Percentiles rank a stretch among this genome's conserved stretches.
Conservation (phyloP, 164 flowering plant genomes). For the Malania oleifera region DNA sequence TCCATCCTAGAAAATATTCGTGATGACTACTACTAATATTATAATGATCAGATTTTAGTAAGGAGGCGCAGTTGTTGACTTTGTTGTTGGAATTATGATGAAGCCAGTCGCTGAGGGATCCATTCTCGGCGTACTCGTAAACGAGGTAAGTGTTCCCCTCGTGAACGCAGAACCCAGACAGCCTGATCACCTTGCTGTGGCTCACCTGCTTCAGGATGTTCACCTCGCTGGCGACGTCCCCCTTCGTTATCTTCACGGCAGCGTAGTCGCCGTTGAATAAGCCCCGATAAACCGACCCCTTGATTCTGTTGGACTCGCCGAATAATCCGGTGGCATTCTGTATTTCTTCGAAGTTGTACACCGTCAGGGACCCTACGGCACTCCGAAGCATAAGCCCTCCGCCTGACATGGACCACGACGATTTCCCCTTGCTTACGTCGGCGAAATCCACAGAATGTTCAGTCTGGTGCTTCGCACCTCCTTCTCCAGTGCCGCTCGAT, state of each 20-base stretch:
- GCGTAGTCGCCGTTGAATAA: slow-evolving; percentile 51
- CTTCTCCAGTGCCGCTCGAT: too few relatives aligned
- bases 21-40: too few relatives aligned
- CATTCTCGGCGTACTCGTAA: slow-evolving; percentile 61
- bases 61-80: too few relatives aligned
- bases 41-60: too few relatives aligned
- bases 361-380: slow-evolving; percentile 43
- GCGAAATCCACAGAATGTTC: slow-evolving; percentile 4
- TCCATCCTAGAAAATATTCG: slow-evolving; percentile 62
- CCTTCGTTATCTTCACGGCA: slow-evolving; percentile 59
- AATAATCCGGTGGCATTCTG: slow-evolving; percentile 51
- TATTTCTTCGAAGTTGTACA: slow-evolving; percentile 51
- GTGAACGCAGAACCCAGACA: slow-evolving; percentile 59
- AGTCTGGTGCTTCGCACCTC: too few relatives aligned
- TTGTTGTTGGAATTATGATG: too few relatives aligned
- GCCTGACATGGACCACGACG: slow-evolving; percentile 24
- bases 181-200: slow-evolving; percentile 56
- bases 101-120: slow-evolving; percentile 50
- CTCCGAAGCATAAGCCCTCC: slow-evolving; percentile 31
- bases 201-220: slow-evolving; percentile 50
- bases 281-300: slow-evolving; percentile 56
- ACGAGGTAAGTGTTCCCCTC: slow-evolving; percentile 58
- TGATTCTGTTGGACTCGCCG: slow-evolving; percentile 35
- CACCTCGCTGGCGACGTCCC: slow-evolving; percentile 56
- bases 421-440: slow-evolving; percentile 1